Evolutionary conservation across 2,329 filamentous ascomycete genomes (phyloP), one percentile per base, ranked within the genome.

Genomic region (Neophaeococcomyces mojaviensis): DNA sequence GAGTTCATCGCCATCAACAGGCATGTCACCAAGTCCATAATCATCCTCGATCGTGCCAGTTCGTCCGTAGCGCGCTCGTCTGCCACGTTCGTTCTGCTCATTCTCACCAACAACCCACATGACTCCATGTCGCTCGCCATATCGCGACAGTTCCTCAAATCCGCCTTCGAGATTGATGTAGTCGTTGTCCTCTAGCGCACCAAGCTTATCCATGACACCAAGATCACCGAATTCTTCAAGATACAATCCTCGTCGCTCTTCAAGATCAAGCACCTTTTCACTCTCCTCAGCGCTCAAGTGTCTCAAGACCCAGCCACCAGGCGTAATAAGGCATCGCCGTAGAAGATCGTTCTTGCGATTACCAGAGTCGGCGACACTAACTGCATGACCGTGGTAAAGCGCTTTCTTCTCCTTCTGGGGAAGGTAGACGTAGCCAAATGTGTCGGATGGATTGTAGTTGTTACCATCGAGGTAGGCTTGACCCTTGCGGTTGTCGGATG

Each of bases 251-350:
- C 52, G 16, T 44, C 57, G 61, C 47, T 66, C 67, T 51, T 72
- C 68, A 5, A 73, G 57, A n/a, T 62, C 61, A 1, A 73, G 59
- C 34, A 70, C 68, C 18, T 62, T 63, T 15, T 69, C 63, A 49
- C 70, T 68, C 53, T 73, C 70, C n/a, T 69, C 67, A 2, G 58
- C 51, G 3, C 64, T 65, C 10, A 73, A 54, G 51, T 72, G 68
- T 35, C 65, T 64, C 19, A 72, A 57, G 3, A 71, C 62, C 44
- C 63, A 66, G 2, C 70, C 69, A 19, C 63, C 61, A 10, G 70
- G 69, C 9, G 65, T 71, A 43, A 72, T 66, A 20, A 73, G 55
- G 43, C 66, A 67, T 30, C 66, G 62, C 22, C 63, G 58, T 42
- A 70, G 67, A n/a, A 70, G 55, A 33, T 60, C 53, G 26, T 57